Evolutionary conservation across 2,329 filamentous ascomycete genomes (phyloP).

Genomic region (Rutstroemia sp.): DNA sequence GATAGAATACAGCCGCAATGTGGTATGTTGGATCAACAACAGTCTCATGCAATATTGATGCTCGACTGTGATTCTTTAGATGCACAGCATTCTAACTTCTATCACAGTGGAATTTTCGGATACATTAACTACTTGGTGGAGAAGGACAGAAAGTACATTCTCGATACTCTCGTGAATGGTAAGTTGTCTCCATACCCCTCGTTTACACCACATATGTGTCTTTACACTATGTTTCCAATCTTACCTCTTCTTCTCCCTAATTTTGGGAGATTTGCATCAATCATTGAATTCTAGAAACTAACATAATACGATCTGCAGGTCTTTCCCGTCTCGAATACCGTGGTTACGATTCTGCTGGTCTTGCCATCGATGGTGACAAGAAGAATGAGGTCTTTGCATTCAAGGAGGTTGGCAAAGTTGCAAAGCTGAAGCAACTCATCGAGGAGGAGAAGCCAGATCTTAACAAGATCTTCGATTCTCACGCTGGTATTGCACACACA

Average conservation of each 20-base stretch:
- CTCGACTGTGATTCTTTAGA: neutral
- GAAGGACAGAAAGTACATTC: slow-evolving; percentile 94
- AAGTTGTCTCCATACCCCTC: slow-evolving; percentile 5
- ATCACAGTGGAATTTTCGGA: slow-evolving; percentile 79
- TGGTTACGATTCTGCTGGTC: slow-evolving; percentile 94
- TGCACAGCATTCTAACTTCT: neutral
- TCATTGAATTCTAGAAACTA: neutral
- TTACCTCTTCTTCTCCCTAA: neutral
- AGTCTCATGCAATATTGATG: no score
- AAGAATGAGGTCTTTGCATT: slow-evolving; percentile 95
- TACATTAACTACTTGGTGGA: slow-evolving; percentile 99
- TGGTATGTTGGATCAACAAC: slow-evolving; percentile 18
- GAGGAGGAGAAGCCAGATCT: slow-evolving; percentile 75
- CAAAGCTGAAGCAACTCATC: slow-evolving; percentile 90
- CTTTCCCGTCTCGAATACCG: slow-evolving; percentile 95
- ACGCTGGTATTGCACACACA: slow-evolving; percentile 97
- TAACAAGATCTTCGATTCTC: slow-evolving; percentile 92
- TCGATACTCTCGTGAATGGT: slow-evolving; percentile 93
- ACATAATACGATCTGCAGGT: slow-evolving; percentile 11
- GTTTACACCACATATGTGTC: neutral
- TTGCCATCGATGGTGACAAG: slow-evolving; percentile 96
- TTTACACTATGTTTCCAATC: neutral
- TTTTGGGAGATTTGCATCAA: neutral
- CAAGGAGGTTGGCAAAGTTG: slow-evolving; percentile 99
- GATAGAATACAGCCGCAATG: slow-evolving; percentile 14